Base-by-base conservation (phyloP, 169 alveolate genomes). In the Amoebophrya sp. region DNA sequence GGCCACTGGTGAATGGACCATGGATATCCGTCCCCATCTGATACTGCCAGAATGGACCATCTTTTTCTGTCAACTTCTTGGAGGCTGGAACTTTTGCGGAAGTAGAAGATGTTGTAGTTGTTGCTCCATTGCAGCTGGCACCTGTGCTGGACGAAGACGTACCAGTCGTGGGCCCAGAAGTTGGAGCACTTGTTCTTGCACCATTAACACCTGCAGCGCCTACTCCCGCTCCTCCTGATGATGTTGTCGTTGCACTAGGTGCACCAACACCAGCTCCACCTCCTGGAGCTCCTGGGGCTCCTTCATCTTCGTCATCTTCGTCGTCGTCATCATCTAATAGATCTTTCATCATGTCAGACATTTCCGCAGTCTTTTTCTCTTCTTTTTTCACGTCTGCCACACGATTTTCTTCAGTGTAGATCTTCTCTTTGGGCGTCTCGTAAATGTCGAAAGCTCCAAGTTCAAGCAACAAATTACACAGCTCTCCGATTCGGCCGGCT, bases 1-100 rank as follows among this genome's bases (percentile, higher is more conserved):
- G 2, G 3, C 39, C 83, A 18, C 83, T 18, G 38, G 2, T 10
- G 33, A 65, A 65, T 0, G 83, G 83, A 36, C 83, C 83, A 36
- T 65, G n/a, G 83, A 18, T 6, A 1, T 65, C 39, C 83, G 38
- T 36, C 39, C n/a, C n/a, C 83, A 65, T 1, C 83, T 65, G 36
- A 36, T 65, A 65, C n/a, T 65, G 83, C 83, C 83, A 65, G 23
- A 53, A 53, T n/a, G n/a, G n/a, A n/a, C n/a, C n/a, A n/a, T n/a
- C n/a, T n/a, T n/a, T n/a, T n/a, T n/a, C n/a, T n/a, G n/a, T n/a
- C n/a, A n/a, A n/a, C n/a, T n/a, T n/a, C n/a, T n/a, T n/a, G n/a
- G n/a, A n/a, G n/a, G n/a, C n/a, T n/a, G n/a, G n/a, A n/a, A n/a
- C n/a, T n/a, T n/a, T n/a, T n/a, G n/a, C n/a, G n/a, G n/a, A n/a